Conservation (phyloP, 2,329 filamentous ascomycete genomes). For the Aspergillus fijiensis region DNA sequence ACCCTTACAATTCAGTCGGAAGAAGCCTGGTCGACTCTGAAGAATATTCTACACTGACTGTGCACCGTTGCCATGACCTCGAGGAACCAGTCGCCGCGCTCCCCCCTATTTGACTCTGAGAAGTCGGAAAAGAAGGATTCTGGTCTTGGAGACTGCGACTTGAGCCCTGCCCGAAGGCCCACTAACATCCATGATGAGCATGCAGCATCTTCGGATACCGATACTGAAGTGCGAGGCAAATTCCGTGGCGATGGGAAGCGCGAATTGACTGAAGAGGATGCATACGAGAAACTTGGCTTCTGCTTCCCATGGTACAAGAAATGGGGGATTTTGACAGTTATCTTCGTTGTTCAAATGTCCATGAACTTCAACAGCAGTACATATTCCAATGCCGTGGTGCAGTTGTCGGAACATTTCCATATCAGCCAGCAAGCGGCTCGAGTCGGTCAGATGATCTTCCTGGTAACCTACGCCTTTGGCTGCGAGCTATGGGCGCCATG, state of each 20-base stretch:
- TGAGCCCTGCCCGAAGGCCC: constrained; percentile 11
- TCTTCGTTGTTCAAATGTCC: constrained; percentile 71
- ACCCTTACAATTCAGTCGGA: background rate
- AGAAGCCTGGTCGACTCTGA: background rate
- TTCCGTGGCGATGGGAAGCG: constrained; percentile 25
- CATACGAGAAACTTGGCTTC: constrained; percentile 63
- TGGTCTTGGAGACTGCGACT: background rate
- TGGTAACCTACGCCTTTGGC: constrained; percentile 78
- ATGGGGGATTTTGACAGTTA: constrained; percentile 69
- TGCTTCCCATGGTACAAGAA: constrained; percentile 60
- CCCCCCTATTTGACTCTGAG: background rate
- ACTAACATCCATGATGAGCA: constrained; percentile 17
- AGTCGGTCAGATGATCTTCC: constrained; percentile 72
- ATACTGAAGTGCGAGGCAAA: constrained; percentile 14
- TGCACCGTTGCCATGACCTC: background rate
- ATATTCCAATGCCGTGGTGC: constrained; percentile 67
- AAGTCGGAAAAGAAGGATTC: constrained; percentile 9
- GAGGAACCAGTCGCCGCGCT: background rate
- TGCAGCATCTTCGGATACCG: constrained; percentile 16
- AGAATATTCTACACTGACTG: too few relatives aligned
- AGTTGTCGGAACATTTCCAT: constrained; percentile 65
- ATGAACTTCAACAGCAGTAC: constrained; percentile 79
- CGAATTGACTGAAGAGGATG: constrained; percentile 55
- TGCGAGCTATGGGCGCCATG: constrained; percentile 87
- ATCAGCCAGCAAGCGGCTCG: constrained; percentile 69